These are phyloP conservation scores for Tricladium varicosporioides DNA, from an alignment of 2,329 filamentous ascomycete genomes.

Conservation along the genomic window DNA sequence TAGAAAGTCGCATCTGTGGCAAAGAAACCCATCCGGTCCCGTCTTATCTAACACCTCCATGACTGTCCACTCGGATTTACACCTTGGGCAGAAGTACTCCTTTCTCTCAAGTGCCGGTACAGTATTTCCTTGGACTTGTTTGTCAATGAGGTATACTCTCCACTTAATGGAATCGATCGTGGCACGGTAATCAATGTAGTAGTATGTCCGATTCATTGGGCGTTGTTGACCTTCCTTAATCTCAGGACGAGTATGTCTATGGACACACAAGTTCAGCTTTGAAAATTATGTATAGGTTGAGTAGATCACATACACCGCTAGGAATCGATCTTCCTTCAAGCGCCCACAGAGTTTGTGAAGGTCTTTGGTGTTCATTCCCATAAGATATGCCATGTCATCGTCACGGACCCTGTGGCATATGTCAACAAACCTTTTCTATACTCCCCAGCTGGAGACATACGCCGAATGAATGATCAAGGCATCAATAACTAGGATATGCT, in stretches of 20 bases:
- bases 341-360: constrained; percentile 85
- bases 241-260: constrained; percentile 71
- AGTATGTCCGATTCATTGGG: constrained; percentile 86
- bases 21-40: constrained; percentile 69
- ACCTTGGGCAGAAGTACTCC: constrained; percentile 82
- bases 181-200: constrained; percentile 92
- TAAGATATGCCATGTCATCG: constrained; percentile 81
- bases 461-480: constrained; percentile 74
- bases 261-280: not conserved
- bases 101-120: constrained; percentile 83
- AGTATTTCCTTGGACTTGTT: constrained; percentile 81
- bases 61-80: constrained; percentile 82
- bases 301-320: constrained; percentile 64
- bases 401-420: constrained; percentile 63
- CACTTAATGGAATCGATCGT: constrained; percentile 97
- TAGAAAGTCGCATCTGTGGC: constrained; percentile 70
- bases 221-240: constrained; percentile 77
- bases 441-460: constrained; percentile 40
- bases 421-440: constrained; percentile 26
- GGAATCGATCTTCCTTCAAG: constrained; percentile 80
- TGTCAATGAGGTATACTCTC: constrained; percentile 83
- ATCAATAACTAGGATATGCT: constrained; percentile 79
- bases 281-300: constrained; percentile 4
- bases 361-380: constrained; percentile 88
- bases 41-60: constrained; percentile 83